Percentiles rank a stretch among this genome's conserved stretches.
phyloP scores from a whole-genome alignment of 2,329 filamentous ascomycete species.

The Curvularia verruculosa region DNA sequence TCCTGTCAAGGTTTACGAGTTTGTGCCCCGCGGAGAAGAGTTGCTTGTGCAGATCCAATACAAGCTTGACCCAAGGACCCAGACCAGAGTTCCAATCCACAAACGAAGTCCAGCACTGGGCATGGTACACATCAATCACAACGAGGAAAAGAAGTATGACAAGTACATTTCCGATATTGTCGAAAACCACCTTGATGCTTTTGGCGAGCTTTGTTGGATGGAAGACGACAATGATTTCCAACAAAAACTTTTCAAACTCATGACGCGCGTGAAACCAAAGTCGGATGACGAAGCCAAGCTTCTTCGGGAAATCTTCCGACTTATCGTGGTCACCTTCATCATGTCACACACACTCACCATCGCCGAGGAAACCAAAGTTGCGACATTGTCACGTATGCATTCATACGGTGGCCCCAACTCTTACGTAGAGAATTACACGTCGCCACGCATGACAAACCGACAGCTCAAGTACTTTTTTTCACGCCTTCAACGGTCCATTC shows the following conservation, averaged over 20 bases:
- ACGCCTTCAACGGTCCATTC: conserved; percentile 51
- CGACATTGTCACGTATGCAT: conserved; percentile 49
- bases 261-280: conserved; percentile 48
- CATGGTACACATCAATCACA: conserved; percentile 53
- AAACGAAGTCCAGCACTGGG: conserved; percentile 56
- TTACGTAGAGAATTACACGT: conserved; percentile 43
- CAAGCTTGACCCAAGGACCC: conserved; percentile 46
- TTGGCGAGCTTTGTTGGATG: conserved; percentile 52
- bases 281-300: conserved; percentile 52
- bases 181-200: conserved; percentile 49
- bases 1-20: conserved; percentile 55
- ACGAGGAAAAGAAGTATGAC: conserved; percentile 54
- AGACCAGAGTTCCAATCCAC: conserved; percentile 34
- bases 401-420: conserved; percentile 40
- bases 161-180: conserved; percentile 54
- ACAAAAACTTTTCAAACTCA: conserved; percentile 50
- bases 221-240: conserved; percentile 56
- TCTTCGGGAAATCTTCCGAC: conserved; percentile 53
- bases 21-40: conserved; percentile 50
- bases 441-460: conserved; percentile 55
- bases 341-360: conserved; percentile 57
- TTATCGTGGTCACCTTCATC: conserved; percentile 57
- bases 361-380: conserved; percentile 46
- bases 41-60: conserved; percentile 53
- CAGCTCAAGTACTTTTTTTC: conserved; percentile 59